phyloP scores from a whole-genome alignment of 2,329 filamentous ascomycete species.

The Fusarium sp. region DNA sequence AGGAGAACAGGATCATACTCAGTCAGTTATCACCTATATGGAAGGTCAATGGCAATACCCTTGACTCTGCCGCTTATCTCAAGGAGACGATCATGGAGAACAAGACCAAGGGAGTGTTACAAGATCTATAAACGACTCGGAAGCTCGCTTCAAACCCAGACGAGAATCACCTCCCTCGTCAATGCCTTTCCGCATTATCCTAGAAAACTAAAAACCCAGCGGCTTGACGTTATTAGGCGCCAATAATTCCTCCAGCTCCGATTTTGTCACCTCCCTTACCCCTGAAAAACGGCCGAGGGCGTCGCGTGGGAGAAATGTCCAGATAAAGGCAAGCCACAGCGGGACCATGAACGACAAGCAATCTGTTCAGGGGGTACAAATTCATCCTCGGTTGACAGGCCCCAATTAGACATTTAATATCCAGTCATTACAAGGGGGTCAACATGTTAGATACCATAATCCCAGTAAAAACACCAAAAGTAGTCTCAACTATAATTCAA shows the following conservation, averaged over 20 bases:
- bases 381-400: neutral
- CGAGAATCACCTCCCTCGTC: neutral
- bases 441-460: neutral
- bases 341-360: neutral
- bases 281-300: constrained; percentile 1
- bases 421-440: neutral
- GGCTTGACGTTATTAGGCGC: neutral
- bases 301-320: constrained; percentile 8
- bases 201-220: neutral
- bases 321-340: constrained; percentile 10
- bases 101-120: neutral
- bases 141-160: neutral
- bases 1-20: neutral
- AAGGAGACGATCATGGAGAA: neutral
- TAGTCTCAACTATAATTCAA: constrained; percentile 4
- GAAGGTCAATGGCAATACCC: neutral
- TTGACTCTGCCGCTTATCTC: neutral
- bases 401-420: neutral
- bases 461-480: neutral
- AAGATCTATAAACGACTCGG: neutral
- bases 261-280: neutral
- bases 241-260: neutral
- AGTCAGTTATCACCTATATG: neutral
- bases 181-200: neutral
- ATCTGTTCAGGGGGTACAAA: neutral